A percentile compares a stretch with the other conserved stretches of the same genome.
Evolutionary conservation across 345 rosid genomes (phyloP).

Genomic region (Salix arbutifolia): DNA sequence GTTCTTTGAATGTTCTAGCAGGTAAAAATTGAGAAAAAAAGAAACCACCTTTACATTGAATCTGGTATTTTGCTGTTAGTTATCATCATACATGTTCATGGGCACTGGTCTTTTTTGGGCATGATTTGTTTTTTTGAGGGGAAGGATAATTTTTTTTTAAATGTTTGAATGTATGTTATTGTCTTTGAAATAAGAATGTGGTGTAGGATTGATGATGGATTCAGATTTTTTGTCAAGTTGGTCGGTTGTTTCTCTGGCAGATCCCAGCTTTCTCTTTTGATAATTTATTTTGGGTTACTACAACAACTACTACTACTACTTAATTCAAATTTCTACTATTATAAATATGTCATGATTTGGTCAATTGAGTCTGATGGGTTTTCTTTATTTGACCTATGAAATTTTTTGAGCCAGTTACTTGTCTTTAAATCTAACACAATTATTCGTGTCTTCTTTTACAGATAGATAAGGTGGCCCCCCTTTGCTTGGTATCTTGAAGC

Average conservation of each 20-base stretch:
- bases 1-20: slow-evolving; percentile 2
- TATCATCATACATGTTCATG: background rate
- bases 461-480: slow-evolving; percentile 17
- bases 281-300: background rate
- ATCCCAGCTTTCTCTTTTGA: slow-evolving; percentile 35
- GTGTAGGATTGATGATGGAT: slow-evolving; percentile 49
- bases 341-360: background rate
- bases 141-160: background rate
- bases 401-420: background rate
- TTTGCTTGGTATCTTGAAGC: background rate
- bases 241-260: slow-evolving; percentile 20
- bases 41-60: background rate
- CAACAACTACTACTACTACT: background rate
- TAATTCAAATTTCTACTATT: background rate
- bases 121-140: background rate
- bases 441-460: background rate
- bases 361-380: background rate
- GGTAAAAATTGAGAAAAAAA: background rate
- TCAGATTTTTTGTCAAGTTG: slow-evolving; percentile 49
- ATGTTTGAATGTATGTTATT: slow-evolving; percentile 8
- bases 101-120: slow-evolving; percentile 16
- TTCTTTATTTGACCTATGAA: background rate
- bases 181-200: slow-evolving; percentile 38
- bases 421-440: background rate
- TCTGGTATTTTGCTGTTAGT: background rate